Percentiles rank a stretch among this genome's conserved stretches.
phyloP scores from a whole-genome alignment of 306 rosid species.

The Biancaea sappan region DNA sequence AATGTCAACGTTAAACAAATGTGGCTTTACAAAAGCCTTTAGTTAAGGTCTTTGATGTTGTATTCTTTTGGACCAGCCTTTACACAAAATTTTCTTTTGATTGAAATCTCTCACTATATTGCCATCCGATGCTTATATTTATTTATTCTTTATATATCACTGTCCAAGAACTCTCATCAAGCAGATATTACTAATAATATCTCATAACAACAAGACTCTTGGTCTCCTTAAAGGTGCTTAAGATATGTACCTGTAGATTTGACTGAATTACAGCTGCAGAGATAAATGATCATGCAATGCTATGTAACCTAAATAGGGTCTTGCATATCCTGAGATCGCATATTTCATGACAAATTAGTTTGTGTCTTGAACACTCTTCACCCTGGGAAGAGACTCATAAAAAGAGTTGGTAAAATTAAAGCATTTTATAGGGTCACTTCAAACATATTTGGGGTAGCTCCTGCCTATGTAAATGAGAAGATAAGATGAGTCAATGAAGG shows the following conservation, averaged over 20 bases:
- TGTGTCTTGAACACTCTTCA: background rate
- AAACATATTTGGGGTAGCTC: background rate
- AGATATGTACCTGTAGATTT: background rate
- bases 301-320: background rate
- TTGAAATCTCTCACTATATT: background rate
- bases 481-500: conserved; percentile 1
- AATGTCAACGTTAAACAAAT: background rate
- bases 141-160: background rate
- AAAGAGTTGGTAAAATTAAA: background rate
- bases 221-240: background rate
- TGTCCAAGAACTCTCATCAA: background rate
- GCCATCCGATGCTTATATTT: background rate
- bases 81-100: background rate
- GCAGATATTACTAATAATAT: background rate
- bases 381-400: background rate
- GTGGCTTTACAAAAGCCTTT: background rate
- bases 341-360: background rate
- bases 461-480: background rate
- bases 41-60: background rate
- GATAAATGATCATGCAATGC: background rate
- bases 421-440: background rate
- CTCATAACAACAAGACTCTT: background rate
- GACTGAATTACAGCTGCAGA: background rate
- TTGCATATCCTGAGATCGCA: background rate
- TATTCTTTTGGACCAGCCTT: background rate